Percentiles rank a stretch among this genome's conserved stretches.
Evolutionary conservation across 1,284 basidiomycete species (phyloP).

Genomic region (Laetiporus sulphureus): DNA sequence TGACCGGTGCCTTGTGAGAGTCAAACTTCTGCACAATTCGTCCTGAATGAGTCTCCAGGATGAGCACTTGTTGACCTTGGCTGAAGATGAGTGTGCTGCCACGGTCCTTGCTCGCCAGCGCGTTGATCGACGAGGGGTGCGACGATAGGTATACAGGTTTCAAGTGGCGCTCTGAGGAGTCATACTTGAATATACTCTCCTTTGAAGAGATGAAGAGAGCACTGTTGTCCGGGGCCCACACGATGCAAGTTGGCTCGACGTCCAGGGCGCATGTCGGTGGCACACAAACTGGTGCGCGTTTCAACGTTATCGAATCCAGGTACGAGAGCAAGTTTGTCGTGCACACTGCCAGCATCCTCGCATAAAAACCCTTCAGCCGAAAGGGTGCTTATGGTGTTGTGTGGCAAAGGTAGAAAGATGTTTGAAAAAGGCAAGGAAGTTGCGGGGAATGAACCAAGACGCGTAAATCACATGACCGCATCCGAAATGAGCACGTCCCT

Average conservation of each 20-base stretch:
- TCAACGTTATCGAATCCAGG: conserved; percentile 40
- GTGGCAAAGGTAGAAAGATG: not conserved
- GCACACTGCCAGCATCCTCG: conserved; percentile 19
- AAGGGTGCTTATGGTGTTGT: not conserved
- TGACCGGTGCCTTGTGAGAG: conserved; percentile 50
- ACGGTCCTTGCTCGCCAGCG: conserved; percentile 41
- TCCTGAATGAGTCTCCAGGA: conserved; percentile 52
- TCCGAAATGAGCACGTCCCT: not conserved
- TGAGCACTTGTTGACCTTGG: conserved; percentile 44
- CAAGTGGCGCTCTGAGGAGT: conserved; percentile 38
- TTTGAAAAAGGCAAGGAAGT: not conserved
- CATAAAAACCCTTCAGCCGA: too few relatives aligned
- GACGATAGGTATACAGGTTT: conserved; percentile 32
- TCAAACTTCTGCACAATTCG: conserved; percentile 50
- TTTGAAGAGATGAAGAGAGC: conserved; percentile 45
- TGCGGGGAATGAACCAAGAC: conserved; percentile 1
- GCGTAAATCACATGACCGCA: conserved; percentile 13
- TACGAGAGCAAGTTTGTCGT: conserved; percentile 25
- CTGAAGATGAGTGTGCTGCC: conserved; percentile 40
- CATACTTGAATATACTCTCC: conserved; percentile 43
- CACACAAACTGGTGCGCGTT: conserved; percentile 31
- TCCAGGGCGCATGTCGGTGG: conserved; percentile 33
- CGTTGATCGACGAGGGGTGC: conserved; percentile 31
- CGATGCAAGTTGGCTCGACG: conserved; percentile 33
- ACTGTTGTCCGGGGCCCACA: conserved; percentile 51